Base-by-base conservation (phyloP, 495 filamentous ascomycete species). In the Diplogelasinospora grovesii region DNA sequence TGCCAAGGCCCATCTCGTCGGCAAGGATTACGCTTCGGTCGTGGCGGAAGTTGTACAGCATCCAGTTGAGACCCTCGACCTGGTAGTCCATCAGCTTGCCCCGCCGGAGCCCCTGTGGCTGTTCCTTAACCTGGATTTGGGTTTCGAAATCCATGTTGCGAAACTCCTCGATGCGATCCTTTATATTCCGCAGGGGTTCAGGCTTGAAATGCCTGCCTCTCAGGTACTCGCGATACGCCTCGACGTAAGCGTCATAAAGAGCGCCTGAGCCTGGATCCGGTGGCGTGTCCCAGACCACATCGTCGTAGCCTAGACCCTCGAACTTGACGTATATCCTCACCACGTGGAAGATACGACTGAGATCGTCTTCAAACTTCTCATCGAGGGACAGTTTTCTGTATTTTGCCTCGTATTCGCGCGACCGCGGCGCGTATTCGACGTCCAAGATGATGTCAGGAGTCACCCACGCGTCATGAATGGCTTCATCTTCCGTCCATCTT, bases 1-100 rank as follows among this genome's bases (percentile, higher is more conserved):
- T 99, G 19, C 93, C 93, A 8, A 99, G 78, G 4, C 93, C 93
- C 93, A 99, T 99, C 57, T 99, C 93, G 51, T 99, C 93, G 2
- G 93, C 93, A 2, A 99, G 75, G 52, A 99, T 92, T n/a, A 83
- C 82, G 51, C 93, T 97, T 45, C 85, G 74, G 45, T 81, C 69
- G 33, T 76, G 66, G 45, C 84, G 78, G 69, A 86, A 95, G 56
- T 86, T 89, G 57, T 87, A 95, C 43, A 94, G 83, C n/a, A 97
- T 75, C 89, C 92, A 99, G 56, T 97, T 96, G 42, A 97, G 60
- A 11, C 93, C 93, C 14, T 96, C 86, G 27, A 90, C 64, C 55
- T 99, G 93, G 56, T 99, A 99, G 8, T 75, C 69, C 89, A 99
- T 97, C 25, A 96, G 69, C 43, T 86, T 71, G 8, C 90, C 90